Evolutionary conservation across 352 stramenopile genomes (phyloP), one percentile per base, ranked within the genome.

Genomic region (Blastocystis sp.): DNA sequence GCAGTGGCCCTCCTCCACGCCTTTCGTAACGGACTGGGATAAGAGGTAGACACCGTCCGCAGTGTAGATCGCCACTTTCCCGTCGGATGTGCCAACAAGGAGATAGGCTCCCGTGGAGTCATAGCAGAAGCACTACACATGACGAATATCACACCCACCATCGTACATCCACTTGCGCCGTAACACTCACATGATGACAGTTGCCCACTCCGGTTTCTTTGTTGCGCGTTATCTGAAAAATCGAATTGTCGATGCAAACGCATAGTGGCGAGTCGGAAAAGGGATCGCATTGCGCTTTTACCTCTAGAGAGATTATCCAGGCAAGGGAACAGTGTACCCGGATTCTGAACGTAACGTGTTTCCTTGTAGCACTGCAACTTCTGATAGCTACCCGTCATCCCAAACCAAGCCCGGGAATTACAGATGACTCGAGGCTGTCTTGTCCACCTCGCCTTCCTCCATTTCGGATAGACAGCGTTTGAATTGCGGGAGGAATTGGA

Each of bases 121-220:
- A 66, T 63, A 81, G 40, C 71, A 81, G 45, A 45, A 63, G 9
- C 48, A 65, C 71, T 81, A 68, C 42, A 38, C 9, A 71, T 38
- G 43, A 54, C 52, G 17, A 14, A 45, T 24, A 6, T 3, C 1
- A 21, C 17, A 4, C 48, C 14, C 17, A n/a, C 45, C 21, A 14
- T 43, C 0, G 34, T 66, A 81, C 71, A 38, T 81, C 71, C 38
- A 81, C 48, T 10, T 38, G 19, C 17, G 40, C 64, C 17, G 24
- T 17, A 45, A 71, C 64, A 71, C 48, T 43, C 7, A 71, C 19
- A n/a, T 40, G 4, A 17, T 66, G 61, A 14, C 11, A 7, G 11
- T 66, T 66, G 7, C 40, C 28, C 28, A 34, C 28, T 34, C 28
- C 28, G 28, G 28, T 34, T 34, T 34, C 28, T 34, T 34, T 34